Evolutionary conservation across 1,284 basidiomycete genomes (phyloP), one percentile per base, ranked within the genome.

Genomic region (Neonothopanus nambi): DNA sequence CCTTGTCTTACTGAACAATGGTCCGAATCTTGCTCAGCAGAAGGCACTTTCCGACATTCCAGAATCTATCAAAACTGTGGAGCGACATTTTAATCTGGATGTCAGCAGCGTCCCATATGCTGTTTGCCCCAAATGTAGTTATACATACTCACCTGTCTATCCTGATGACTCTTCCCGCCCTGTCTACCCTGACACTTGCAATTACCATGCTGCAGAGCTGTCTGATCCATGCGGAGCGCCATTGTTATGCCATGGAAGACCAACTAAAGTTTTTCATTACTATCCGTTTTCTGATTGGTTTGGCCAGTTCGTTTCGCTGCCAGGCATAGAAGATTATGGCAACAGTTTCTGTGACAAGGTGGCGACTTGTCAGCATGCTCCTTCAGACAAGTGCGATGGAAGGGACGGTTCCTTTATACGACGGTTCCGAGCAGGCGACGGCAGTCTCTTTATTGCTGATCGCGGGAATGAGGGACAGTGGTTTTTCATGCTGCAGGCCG

Each of bases 211-310:
- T 13, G 36, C 23, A 23, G 15, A 15, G 6, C 17, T 28, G 12
- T 18, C 8, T 13, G 21, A 12, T 13, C 17, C 35, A 12, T 52
- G 51, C 13, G 23, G 50, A n/a, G 41, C 50, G 23, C 18, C n/a
- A 24, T 28, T 49, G 12, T 20, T 49, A 12, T 5, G 12, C 7
- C 3, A 49, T 20, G 39, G 38, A 15, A 44, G 49, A 26, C 53
- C 53, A 3, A 43, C 44, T 4, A 50, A 55, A 28, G 9, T 18
- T 12, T 52, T 40, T 26, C 42, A 52, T 23, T 48, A 48, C 17
- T 48, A 52, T 21, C 42, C 51, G 3, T 51, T 52, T 43, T 36
- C 17, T n/a, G 44, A 43, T 7, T 56, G 50, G 39, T 56, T 56
- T 17, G 38, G 28, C 5, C 38, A 17, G 9, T 17, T 28, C 17